Evolutionary conservation across 2,329 filamentous ascomycete species (phyloP), one percentile per base, ranked within the genome.

Genomic region (Atkinsonella hypoxylon): DNA sequence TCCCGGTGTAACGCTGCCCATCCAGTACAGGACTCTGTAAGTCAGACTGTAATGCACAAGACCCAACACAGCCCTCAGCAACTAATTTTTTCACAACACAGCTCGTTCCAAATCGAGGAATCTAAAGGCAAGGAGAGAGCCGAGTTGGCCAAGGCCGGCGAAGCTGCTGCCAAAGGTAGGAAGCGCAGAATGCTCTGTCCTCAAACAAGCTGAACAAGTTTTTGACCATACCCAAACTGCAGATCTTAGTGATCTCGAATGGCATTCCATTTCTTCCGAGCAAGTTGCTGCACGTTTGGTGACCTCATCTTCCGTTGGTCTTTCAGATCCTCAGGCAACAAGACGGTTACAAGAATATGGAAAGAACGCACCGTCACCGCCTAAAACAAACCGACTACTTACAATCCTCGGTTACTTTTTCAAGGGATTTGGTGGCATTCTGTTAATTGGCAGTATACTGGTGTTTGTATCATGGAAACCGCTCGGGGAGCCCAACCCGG

Each of bases 401-500:
- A 79, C 78, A 53, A 73, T 81, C 5, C 66, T 83, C 34, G 78
- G 78, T 17, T 90, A 90, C 65, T 81, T 89, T 58, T 89, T 89
- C 68, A 83, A 82, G 56, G 86, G 86, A 1, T 91, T 90, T 57
- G 85, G 86, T 2, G 74, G 79, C 1, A 79, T 91, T 47, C 73
- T 90, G 3, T 73, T 89, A 7, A 61, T 82, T 2, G 85, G 83
- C 17, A 73, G 77, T 18, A 76, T 89, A 36, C 73, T 90, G 2
- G 85, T 90, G 47, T 88, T 89, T 59, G 69, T 90, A 52, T 80
- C 85, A 2, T 90, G 85, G 85, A 82, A 79, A 55, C 87, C 86
- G 0, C 76, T 90, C 0, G 85, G 85, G 4, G 61, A 85, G 10
- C 85, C 85, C 3, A 47, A 45, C 2, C 85, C 86, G 2, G 76